Percentiles rank a stretch among this genome's conserved stretches.
These are phyloP conservation scores for Spatholobus suberectus DNA, from an alignment of 306 rosid genomes.

Conservation along the genomic window DNA sequence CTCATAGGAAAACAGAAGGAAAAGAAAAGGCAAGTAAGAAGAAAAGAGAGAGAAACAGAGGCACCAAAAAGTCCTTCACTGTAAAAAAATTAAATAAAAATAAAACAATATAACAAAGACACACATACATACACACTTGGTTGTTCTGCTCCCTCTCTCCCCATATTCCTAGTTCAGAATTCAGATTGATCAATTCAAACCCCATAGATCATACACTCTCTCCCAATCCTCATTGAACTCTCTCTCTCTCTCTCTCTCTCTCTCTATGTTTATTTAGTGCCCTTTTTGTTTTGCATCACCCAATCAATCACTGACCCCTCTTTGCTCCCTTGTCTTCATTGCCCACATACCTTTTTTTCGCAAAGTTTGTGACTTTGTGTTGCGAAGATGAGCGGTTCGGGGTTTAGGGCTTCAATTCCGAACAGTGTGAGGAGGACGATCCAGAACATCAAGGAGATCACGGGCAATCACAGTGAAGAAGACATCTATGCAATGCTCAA, in stretches of 20 bases:
- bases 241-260: neutral
- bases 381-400: constrained; percentile 72
- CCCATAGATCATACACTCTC: constrained; percentile 38
- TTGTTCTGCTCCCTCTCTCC: constrained; percentile 35
- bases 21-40: constrained; percentile 17
- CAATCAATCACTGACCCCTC: constrained; percentile 50
- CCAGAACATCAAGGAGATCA: constrained; percentile 87
- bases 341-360: constrained; percentile 28
- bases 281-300: constrained; percentile 17
- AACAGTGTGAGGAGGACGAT: constrained; percentile 69
- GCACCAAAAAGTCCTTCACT: constrained; percentile 50
- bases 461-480: constrained; percentile 82
- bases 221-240: constrained; percentile 26
- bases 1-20: neutral
- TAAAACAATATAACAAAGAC: neutral
- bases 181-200: constrained; percentile 57
- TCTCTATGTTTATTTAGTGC: constrained; percentile 41
- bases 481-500: constrained; percentile 95
- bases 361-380: constrained; percentile 43
- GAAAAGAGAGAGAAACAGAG: neutral
- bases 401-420: constrained; percentile 91
- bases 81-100: neutral
- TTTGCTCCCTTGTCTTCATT: constrained; percentile 33
- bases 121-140: constrained; percentile 27
- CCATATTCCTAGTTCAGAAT: constrained; percentile 43